A percentile compares a stretch with the other conserved stretches of the same genome.
Conservation (phyloP, 257 asterid species). For the Salvia hispanica region DNA sequence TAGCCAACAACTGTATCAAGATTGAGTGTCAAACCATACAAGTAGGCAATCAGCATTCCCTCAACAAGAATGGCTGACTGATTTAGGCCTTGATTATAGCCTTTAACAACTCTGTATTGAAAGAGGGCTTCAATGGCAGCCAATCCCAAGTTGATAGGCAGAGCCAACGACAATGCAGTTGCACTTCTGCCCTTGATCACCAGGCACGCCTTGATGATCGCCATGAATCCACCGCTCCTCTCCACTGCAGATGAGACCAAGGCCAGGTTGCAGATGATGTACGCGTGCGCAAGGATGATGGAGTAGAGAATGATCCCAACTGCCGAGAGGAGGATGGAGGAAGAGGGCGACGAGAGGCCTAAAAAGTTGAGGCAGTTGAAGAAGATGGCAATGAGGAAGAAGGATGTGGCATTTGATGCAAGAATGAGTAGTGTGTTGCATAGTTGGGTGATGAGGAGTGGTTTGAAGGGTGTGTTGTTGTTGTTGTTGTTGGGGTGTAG, state of each 20-base stretch:
- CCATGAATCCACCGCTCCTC: constrained; percentile 46
- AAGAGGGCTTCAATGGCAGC: constrained; percentile 66
- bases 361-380: constrained; percentile 44
- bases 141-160: constrained; percentile 42
- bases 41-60: constrained; percentile 54
- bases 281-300: constrained; percentile 53
- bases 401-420: constrained; percentile 57
- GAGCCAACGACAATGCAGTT: constrained; percentile 61
- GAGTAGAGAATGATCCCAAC: constrained; percentile 51
- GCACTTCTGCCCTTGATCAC: constrained; percentile 49
- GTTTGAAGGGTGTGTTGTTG: constrained; percentile 39
- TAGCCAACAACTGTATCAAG: constrained; percentile 53
- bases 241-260: constrained; percentile 53
- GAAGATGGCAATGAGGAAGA: constrained; percentile 39
- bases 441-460: constrained; percentile 59
- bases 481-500: constrained; percentile 28
- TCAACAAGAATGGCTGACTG: constrained; percentile 42
- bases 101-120: constrained; percentile 52
- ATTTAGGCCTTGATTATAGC: constrained; percentile 26
- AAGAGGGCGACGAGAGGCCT: constrained; percentile 36
- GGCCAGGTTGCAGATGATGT: constrained; percentile 55
- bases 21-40: constrained; percentile 51
- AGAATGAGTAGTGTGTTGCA: constrained; percentile 51
- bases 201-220: constrained; percentile 49
- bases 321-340: constrained; percentile 39